phyloP scores from a whole-genome alignment of 2,329 filamentous ascomycete genomes.

The Rutstroemia sp. region DNA sequence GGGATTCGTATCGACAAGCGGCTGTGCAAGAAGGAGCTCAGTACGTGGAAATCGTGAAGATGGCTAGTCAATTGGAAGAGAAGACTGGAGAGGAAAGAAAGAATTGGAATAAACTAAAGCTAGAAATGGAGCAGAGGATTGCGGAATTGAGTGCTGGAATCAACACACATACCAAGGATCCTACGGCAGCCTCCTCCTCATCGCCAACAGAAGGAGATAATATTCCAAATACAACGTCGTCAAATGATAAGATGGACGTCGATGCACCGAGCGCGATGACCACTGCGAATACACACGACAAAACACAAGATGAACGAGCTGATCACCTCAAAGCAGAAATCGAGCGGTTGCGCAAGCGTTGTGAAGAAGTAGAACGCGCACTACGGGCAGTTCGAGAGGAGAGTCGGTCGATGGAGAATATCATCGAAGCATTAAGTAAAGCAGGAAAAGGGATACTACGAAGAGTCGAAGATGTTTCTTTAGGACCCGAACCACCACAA shows the following conservation, averaged over 20 bases:
- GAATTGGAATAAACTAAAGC: slow-evolving; percentile 22
- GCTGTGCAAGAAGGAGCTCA: slow-evolving; percentile 28
- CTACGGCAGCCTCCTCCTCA: background rate
- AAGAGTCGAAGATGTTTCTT: slow-evolving; percentile 2
- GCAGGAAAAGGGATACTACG: slow-evolving; percentile 11
- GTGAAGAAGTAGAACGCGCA: slow-evolving; percentile 20
- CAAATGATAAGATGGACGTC: slow-evolving; percentile 8
- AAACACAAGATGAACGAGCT: slow-evolving; percentile 9
- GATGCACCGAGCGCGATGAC: slow-evolving; percentile 9
- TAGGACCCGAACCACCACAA: background rate
- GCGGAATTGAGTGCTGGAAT: slow-evolving; percentile 14
- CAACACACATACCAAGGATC: background rate
- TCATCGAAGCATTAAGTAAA: slow-evolving; percentile 20
- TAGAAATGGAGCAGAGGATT: slow-evolving; percentile 26
- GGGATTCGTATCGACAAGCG: slow-evolving; percentile 36
- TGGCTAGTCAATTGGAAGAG: slow-evolving; percentile 26
- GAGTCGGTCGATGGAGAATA: slow-evolving; percentile 22
- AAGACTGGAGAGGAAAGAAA: slow-evolving; percentile 24
- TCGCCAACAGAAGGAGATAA: background rate
- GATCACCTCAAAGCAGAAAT: slow-evolving; percentile 22
- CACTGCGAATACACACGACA: background rate
- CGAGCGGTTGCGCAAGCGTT: slow-evolving; percentile 20
- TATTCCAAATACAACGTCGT: background rate
- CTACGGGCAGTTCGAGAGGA: slow-evolving; percentile 23
- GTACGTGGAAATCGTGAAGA: slow-evolving; percentile 29